These are phyloP conservation scores for Gossypium ekmanianum DNA, from an alignment of 345 rosid species.

Conservation along the genomic window DNA sequence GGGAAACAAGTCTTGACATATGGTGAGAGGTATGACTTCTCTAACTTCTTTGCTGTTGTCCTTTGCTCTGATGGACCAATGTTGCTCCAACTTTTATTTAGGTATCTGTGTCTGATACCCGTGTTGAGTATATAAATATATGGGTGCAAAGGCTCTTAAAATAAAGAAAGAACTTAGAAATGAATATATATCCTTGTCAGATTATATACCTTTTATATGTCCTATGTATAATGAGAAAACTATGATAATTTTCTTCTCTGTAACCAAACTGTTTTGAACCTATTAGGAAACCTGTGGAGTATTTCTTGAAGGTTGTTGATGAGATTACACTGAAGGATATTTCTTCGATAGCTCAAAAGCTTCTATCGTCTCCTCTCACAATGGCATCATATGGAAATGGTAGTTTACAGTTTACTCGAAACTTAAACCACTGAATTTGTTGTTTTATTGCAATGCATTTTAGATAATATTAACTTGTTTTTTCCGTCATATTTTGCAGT, in stretches of 20 bases:
- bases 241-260: not conserved
- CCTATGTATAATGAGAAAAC: not conserved
- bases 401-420: conserved; percentile 21
- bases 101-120: not conserved
- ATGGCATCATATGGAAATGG: conserved; percentile 97
- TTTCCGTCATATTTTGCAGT: conserved; percentile 29
- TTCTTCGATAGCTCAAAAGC: conserved; percentile 4
- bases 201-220: not conserved
- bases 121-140: not conserved
- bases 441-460: not conserved
- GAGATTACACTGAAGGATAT: conserved; percentile 45
- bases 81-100: not conserved
- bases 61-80: not conserved
- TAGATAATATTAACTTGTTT: conserved; percentile 8
- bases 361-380: conserved; percentile 66
- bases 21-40: conserved; percentile 63
- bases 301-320: conserved; percentile 64
- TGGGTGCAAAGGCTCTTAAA: not conserved
- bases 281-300: conserved; percentile 70
- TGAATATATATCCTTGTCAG: not conserved
- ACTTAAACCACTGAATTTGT: not conserved
- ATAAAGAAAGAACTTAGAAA: not conserved
- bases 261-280: not conserved
- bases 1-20: conserved; percentile 83
- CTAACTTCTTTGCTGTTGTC: not conserved